Evolutionary conservation across 2,329 filamentous ascomycete species (phyloP).

Genomic region (Emydomyces testavorans): DNA sequence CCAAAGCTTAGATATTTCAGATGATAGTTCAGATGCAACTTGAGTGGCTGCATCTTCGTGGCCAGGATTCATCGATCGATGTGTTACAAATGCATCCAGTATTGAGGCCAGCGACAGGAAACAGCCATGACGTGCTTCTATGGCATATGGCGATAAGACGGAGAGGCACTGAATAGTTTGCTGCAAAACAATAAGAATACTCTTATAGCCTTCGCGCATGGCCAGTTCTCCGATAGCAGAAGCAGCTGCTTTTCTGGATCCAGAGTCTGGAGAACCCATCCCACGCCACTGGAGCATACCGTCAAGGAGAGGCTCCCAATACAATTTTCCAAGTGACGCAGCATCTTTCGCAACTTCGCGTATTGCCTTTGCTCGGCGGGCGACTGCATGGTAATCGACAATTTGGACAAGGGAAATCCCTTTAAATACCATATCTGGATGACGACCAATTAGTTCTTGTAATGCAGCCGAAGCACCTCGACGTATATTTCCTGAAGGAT

Average conservation of each 20-base stretch:
- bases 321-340: constrained; percentile 50
- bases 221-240: constrained; percentile 50
- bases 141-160: constrained; percentile 30
- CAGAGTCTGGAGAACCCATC: constrained; percentile 64
- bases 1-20: constrained; percentile 28
- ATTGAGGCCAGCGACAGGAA: constrained; percentile 32
- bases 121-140: constrained; percentile 36
- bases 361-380: constrained; percentile 72
- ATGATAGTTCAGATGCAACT: constrained; percentile 22
- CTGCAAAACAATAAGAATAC: constrained; percentile 25
- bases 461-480: constrained; percentile 85
- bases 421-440: constrained; percentile 69
- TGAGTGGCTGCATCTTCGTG: constrained; percentile 19
- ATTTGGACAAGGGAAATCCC: constrained; percentile 79
- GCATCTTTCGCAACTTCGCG: constrained; percentile 61
- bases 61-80: constrained; percentile 17
- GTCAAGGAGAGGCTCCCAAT: constrained; percentile 58
- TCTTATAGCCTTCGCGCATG: constrained; percentile 24
- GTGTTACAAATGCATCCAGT: constrained; percentile 25
- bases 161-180: constrained; percentile 26
- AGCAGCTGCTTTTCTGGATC: constrained; percentile 61
- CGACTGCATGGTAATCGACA: constrained; percentile 88
- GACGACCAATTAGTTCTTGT: constrained; percentile 85
- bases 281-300: constrained; percentile 76
- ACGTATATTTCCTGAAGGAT: constrained; percentile 85